These are phyloP conservation scores for Lasiodiplodia theobromae DNA, from an alignment of 2,329 filamentous ascomycete genomes.

Conservation along the genomic window DNA sequence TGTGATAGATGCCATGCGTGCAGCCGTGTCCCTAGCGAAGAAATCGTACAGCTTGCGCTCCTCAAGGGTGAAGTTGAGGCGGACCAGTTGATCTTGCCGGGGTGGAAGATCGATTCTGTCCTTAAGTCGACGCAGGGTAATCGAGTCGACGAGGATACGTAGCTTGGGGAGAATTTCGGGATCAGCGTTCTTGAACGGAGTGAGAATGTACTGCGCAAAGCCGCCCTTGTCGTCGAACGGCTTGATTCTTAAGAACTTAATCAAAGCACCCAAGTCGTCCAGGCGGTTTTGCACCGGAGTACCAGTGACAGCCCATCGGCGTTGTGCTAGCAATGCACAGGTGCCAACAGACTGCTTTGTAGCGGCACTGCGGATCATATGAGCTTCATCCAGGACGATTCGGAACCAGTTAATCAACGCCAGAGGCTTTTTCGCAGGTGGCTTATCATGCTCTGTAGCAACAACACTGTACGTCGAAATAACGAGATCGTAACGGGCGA, in stretches of 20 bases:
- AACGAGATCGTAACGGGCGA: conserved; percentile 80
- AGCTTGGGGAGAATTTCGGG: conserved; percentile 84
- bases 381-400: conserved; percentile 92
- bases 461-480: conserved; percentile 94
- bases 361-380: conserved; percentile 86
- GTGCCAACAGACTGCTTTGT: conserved; percentile 86
- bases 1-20: conserved; percentile 78
- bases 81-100: conserved; percentile 74
- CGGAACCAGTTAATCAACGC: conserved; percentile 89
- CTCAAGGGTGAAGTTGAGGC: conserved; percentile 75
- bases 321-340: conserved; percentile 77
- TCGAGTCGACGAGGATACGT: conserved; percentile 88
- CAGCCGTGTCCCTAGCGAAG: conserved; percentile 81
- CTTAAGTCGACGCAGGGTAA: conserved; percentile 89
- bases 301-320: conserved; percentile 96
- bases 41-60: conserved; percentile 83
- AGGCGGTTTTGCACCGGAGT: conserved; percentile 94
- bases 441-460: conserved; percentile 75
- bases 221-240: conserved; percentile 81
- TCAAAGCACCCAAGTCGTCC: conserved; percentile 85
- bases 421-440: conserved; percentile 67
- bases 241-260: conserved; percentile 82
- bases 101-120: conserved; percentile 80
- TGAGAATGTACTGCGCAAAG: conserved; percentile 81
- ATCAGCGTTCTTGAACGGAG: conserved; percentile 86